Percentiles rank a stretch among this genome's conserved stretches.
These are phyloP conservation scores for Torrubiellomyces zombiae DNA, from an alignment of 2,329 filamentous ascomycete genomes.

Conservation along the genomic window DNA sequence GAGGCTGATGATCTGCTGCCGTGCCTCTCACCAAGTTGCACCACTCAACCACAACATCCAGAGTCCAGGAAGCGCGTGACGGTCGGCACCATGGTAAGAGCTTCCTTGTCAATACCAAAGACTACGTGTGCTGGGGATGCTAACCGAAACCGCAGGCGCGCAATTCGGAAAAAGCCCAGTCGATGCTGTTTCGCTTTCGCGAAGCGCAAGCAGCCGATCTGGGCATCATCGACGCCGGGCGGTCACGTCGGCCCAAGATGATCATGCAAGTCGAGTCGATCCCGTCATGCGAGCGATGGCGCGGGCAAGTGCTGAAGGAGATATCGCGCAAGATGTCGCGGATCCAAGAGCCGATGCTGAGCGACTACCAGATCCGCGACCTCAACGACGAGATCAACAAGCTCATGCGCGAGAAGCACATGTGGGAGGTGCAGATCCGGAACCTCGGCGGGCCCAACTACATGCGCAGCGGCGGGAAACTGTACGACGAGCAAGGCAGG, in stretches of 20 bases:
- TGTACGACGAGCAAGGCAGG: constrained; percentile 57
- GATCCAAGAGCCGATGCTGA: constrained; percentile 83
- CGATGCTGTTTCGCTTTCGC: constrained; percentile 99
- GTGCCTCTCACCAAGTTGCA: too few species aligned
- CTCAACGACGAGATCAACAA: constrained; percentile 99
- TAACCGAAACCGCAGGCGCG: constrained; percentile 69
- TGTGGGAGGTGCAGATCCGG: constrained; percentile 95
- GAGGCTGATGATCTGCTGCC: too few species aligned
- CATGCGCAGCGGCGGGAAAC: constrained; percentile 55
- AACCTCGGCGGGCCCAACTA: constrained; percentile 96
- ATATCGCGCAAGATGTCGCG: constrained; percentile 91
- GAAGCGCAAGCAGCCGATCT: constrained; percentile 92
- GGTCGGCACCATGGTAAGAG: too few species aligned
- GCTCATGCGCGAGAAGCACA: constrained; percentile 95
- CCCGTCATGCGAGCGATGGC: constrained; percentile 89
- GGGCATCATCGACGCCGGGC: constrained; percentile 85
- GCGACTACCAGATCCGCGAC: constrained; percentile 93
- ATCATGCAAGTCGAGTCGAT: constrained; percentile 79
- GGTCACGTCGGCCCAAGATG: constrained; percentile 74
- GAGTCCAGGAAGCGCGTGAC: too few species aligned
- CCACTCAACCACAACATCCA: too few species aligned
- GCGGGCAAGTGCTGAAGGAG: constrained; percentile 91
- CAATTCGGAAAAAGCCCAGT: constrained; percentile 97
- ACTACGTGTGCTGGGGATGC: not conserved
- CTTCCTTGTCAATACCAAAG: not conserved